Evolutionary conservation across 2,329 filamentous ascomycete genomes (phyloP).

Genomic region (Fonsecaea pedrosoi): DNA sequence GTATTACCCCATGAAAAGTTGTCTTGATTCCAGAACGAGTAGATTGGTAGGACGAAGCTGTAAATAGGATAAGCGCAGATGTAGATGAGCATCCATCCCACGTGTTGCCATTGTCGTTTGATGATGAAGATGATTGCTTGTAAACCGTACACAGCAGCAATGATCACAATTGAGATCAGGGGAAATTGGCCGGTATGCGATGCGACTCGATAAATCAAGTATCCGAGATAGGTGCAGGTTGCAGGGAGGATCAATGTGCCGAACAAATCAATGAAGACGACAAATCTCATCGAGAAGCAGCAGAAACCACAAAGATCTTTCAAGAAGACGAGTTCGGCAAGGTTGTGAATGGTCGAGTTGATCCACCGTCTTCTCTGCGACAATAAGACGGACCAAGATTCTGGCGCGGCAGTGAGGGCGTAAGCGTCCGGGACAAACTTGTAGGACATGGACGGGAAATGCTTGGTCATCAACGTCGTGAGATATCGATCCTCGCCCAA

Average conservation of each 20-base stretch:
- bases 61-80: conserved; percentile 94
- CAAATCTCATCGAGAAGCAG: conserved; percentile 96
- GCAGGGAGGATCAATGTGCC: conserved; percentile 92
- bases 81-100: conserved; percentile 99
- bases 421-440: conserved; percentile 95
- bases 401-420: conserved; percentile 90
- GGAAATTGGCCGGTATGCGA: conserved; percentile 77
- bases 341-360: conserved; percentile 97
- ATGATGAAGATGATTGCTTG: conserved; percentile 96
- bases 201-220: conserved; percentile 81
- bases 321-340: conserved; percentile 86
- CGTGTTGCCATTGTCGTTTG: conserved; percentile 96
- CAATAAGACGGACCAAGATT: conserved; percentile 89
- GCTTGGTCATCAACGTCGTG: conserved; percentile 96
- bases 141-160: conserved; percentile 91
- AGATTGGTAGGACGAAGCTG: conserved; percentile 86
- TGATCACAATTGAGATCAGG: conserved; percentile 82
- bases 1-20: conserved; percentile 99
- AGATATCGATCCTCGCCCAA: conserved; percentile 97
- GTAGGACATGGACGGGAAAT: conserved; percentile 94
- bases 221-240: conserved; percentile 83
- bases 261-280: conserved; percentile 92
- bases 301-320: conserved; percentile 98
- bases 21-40: conserved; percentile 99
- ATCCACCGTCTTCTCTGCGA: conserved; percentile 99